Percentiles rank a stretch among this genome's conserved stretches.
phyloP scores from a whole-genome alignment of 148 eudicot genomes.

The Persicaria maculosa region DNA sequence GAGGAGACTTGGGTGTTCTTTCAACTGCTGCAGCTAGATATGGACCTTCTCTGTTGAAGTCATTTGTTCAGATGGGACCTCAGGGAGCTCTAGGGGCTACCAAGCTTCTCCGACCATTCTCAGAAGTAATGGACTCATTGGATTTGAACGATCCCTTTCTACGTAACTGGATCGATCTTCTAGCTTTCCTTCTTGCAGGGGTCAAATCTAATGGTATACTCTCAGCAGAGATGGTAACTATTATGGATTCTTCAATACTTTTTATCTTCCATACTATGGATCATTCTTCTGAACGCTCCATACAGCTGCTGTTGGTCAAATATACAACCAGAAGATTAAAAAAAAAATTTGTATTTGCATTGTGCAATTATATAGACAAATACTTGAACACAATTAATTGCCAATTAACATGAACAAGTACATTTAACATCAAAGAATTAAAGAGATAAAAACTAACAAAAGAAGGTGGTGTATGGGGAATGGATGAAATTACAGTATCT shows the following conservation, averaged over 20 bases:
- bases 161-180: conserved; percentile 93
- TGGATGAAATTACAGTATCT: neutral
- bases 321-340: neutral
- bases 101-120: conserved; percentile 90
- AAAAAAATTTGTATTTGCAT: neutral
- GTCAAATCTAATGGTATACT: conserved; percentile 94
- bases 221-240: conserved; percentile 97
- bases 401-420: neutral
- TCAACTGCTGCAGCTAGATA: conserved; percentile 87
- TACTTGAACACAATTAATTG: neutral
- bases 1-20: conserved; percentile 88
- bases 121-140: conserved; percentile 74
- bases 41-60: conserved; percentile 76
- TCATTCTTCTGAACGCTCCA: neutral
- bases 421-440: neutral
- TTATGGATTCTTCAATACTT: neutral
- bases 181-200: conserved; percentile 92
- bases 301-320: neutral
- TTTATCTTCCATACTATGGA: neutral
- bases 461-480: neutral
- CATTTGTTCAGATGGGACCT: conserved; percentile 87
- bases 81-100: conserved; percentile 88
- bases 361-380: neutral
- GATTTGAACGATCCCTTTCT: conserved; percentile 82
- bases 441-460: neutral